These are phyloP conservation scores for Pythium phragmitis DNA, from an alignment of 352 stramenopile genomes.

Conservation along the genomic window DNA sequence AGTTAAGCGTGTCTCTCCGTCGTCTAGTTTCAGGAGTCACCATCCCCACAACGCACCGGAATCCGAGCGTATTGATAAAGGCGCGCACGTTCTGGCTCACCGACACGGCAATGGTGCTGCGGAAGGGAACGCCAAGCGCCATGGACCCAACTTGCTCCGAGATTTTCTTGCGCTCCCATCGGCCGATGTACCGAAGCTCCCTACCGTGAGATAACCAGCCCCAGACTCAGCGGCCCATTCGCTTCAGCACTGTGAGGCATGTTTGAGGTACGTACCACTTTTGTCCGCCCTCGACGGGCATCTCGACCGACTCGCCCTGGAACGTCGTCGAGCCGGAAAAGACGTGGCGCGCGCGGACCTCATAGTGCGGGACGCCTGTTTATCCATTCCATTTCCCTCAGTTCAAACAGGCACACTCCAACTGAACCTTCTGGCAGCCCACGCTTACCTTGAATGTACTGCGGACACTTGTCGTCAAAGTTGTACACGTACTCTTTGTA, in stretches of 20 bases:
- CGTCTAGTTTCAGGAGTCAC: too few relatives aligned
- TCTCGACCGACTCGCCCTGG: constrained; percentile 73
- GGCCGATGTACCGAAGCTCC: constrained; percentile 82
- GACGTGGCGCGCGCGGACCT: constrained; percentile 78
- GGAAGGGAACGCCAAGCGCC: constrained; percentile 71
- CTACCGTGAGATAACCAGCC: constrained; percentile 21
- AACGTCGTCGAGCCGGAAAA: constrained; percentile 83
- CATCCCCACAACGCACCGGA: constrained; percentile 42
- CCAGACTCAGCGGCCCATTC: background rate
- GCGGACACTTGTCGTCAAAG: constrained; percentile 85
- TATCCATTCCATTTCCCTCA: background rate
- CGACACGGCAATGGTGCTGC: constrained; percentile 80
- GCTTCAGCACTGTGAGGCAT: too few relatives aligned
- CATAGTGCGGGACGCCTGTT: constrained; percentile 75
- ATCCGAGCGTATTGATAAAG: constrained; percentile 74
- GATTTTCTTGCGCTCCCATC: constrained; percentile 87
- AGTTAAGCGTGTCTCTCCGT: too few relatives aligned
- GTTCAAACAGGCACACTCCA: too few relatives aligned
- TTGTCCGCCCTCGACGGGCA: constrained; percentile 70
- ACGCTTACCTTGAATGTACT: constrained; percentile 70
- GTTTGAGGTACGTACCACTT: constrained; percentile 54
- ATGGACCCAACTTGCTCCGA: constrained; percentile 67
- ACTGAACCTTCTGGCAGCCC: too few relatives aligned
- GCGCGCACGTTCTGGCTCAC: constrained; percentile 78
- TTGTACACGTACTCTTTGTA: constrained; percentile 91